phyloP scores from a whole-genome alignment of 1,284 basidiomycete genomes.

The Gymnopus androsaceus region DNA sequence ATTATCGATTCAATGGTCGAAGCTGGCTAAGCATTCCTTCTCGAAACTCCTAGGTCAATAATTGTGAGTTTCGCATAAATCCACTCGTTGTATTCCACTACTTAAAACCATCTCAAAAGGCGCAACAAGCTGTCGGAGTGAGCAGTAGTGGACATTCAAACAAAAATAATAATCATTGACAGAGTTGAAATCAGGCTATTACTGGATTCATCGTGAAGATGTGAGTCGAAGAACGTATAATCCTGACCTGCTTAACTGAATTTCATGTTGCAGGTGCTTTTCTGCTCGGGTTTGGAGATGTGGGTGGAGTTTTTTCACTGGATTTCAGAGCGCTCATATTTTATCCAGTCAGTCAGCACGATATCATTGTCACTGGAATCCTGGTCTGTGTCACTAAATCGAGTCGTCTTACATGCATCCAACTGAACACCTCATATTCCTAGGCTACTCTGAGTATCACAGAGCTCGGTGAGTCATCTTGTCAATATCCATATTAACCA shows the following conservation, averaged over 20 bases:
- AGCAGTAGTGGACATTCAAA: neutral
- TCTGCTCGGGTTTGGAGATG: slow-evolving; percentile 15
- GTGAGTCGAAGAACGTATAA: neutral
- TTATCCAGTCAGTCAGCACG: slow-evolving; percentile 7
- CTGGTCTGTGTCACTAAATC: neutral
- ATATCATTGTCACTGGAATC: neutral
- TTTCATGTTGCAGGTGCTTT: slow-evolving; percentile 5
- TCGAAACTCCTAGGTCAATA: slow-evolving; percentile 8
- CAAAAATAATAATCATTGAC: neutral
- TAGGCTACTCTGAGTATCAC: neutral
- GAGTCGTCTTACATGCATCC: neutral
- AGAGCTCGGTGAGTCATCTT: slow-evolving; percentile 5
- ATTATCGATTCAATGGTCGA: neutral
- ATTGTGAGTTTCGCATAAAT: slow-evolving; percentile 1
- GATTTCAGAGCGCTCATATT: neutral
- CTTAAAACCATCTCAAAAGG: neutral
- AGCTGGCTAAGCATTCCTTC: neutral
- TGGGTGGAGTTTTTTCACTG: neutral
- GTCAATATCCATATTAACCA: neutral
- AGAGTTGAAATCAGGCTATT: neutral
- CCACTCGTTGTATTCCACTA: neutral
- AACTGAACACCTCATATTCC: neutral
- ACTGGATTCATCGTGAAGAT: slow-evolving; percentile 5
- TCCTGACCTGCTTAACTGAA: neutral
- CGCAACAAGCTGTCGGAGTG: slow-evolving; percentile 9